phyloP scores from a whole-genome alignment of 495 filamentous ascomycete genomes.

The Neurospora sp. region DNA sequence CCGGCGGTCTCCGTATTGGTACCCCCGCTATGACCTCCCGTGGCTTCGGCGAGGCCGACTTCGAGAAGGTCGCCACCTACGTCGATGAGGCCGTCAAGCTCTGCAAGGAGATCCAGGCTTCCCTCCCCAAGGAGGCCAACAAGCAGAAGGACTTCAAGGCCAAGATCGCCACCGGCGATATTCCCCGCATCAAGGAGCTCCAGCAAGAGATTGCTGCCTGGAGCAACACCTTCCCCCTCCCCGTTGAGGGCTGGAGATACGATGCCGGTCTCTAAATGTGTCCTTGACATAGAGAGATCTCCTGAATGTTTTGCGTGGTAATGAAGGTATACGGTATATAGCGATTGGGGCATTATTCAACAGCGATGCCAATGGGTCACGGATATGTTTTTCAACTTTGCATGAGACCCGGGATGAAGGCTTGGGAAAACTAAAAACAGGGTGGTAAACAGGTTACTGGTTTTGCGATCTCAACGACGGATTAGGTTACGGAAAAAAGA shows the following conservation, averaged over 20 bases:
- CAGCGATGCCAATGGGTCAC: conserved; percentile 8
- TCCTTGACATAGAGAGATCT: not conserved
- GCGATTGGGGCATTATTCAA: not conserved
- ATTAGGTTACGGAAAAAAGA: conserved; percentile 11
- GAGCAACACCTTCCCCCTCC: conserved; percentile 88
- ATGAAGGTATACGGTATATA: conserved; percentile 1
- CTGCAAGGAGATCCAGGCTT: conserved; percentile 72
- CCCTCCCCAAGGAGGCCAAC: conserved; percentile 91
- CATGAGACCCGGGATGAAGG: conserved; percentile 4
- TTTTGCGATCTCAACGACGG: conserved; percentile 20
- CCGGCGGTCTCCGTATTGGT: conserved; percentile 89
- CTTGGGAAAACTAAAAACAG: conserved; percentile 6
- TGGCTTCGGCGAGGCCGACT: conserved; percentile 88
- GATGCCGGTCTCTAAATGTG: conserved; percentile 37
- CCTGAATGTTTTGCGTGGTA: not conserved
- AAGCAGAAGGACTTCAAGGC: conserved; percentile 99
- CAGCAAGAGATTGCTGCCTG: conserved; percentile 83
- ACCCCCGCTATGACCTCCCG: conserved; percentile 95
- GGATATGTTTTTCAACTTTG: conserved; percentile 15
- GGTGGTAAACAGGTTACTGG: conserved; percentile 1
- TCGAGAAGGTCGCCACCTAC: conserved; percentile 80
- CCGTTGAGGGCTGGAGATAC: conserved; percentile 57
- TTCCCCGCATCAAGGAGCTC: conserved; percentile 68
- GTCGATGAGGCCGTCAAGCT: conserved; percentile 77
- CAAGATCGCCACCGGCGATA: conserved; percentile 68